These are phyloP conservation scores for Candida maris DNA, from an alignment of 805 yeast species.

Conservation along the genomic window DNA sequence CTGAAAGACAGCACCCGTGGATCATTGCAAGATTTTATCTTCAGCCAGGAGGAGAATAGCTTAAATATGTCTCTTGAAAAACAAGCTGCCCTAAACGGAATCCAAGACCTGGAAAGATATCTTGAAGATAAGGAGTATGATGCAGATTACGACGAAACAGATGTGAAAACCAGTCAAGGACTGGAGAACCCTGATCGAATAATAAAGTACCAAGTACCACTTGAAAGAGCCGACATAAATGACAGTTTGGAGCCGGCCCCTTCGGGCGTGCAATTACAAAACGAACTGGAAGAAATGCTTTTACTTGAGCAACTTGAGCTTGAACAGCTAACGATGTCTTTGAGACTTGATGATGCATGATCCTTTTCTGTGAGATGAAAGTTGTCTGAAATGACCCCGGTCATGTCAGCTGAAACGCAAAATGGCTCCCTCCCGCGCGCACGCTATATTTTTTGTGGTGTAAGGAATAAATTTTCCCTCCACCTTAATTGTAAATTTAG, in stretches of 20 bases:
- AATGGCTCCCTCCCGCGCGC: no score
- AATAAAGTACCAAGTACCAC: no score
- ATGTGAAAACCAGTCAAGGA: conserved; percentile 9
- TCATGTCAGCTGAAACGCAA: no score
- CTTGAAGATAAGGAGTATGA: conserved; percentile 23
- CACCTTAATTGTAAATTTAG: no score
- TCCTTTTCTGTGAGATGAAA: no score
- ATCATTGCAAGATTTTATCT: conserved; percentile 26
- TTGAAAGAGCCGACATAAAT: no score
- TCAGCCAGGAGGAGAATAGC: conserved; percentile 22
- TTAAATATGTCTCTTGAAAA: conserved; percentile 9
- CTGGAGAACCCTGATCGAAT: no score
- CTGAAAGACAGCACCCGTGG: conserved; percentile 18
- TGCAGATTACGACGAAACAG: conserved; percentile 26
- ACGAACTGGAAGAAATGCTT: conserved; percentile 28
- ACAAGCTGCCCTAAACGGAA: conserved; percentile 19
- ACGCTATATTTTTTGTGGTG: no score
- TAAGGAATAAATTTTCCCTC: no score
- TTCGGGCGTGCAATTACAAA: conserved; percentile 13
- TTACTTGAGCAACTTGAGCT: conserved; percentile 26
- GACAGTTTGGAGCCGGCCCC: no score
- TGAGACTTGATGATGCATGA: conserved; percentile 14
- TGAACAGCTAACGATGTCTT: conserved; percentile 27
- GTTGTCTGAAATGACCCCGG: no score
- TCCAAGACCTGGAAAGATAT: conserved; percentile 17